Conservation (phyloP, 2,329 filamentous ascomycete genomes). For the Aspergillus sp. region DNA sequence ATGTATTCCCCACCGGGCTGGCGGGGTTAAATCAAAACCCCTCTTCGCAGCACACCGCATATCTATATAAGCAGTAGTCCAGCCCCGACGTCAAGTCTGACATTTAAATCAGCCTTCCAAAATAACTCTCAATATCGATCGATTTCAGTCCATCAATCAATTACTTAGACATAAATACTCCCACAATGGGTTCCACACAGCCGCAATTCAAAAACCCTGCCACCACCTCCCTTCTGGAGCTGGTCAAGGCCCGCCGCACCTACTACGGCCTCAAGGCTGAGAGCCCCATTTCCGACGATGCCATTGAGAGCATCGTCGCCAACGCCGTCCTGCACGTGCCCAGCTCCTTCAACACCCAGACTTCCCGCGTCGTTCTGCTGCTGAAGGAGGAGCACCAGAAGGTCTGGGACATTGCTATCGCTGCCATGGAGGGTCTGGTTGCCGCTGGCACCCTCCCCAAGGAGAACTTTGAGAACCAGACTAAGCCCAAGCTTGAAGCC, state of each 20-base stretch:
- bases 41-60: too few species aligned
- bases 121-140: slow-evolving; percentile 3
- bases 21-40: too few species aligned
- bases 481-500: slow-evolving; percentile 48
- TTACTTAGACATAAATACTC: too few species aligned
- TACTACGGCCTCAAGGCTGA: slow-evolving; percentile 35
- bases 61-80: background rate
- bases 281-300: slow-evolving; percentile 35
- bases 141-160: slow-evolving; percentile 16
- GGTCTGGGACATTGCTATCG: slow-evolving; percentile 77
- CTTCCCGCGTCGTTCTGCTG: slow-evolving; percentile 74
- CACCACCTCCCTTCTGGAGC: slow-evolving; percentile 32
- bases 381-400: slow-evolving; percentile 81
- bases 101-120: background rate
- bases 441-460: slow-evolving; percentile 55
- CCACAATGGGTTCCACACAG: slow-evolving; percentile 41
- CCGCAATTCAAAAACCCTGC: slow-evolving; percentile 36
- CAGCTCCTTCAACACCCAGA: slow-evolving; percentile 84
- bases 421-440: slow-evolving; percentile 54
- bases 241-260: slow-evolving; percentile 35
- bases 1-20: background rate
- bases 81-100: background rate
- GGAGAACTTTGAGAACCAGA: slow-evolving; percentile 50
- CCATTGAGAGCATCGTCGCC: slow-evolving; percentile 33
- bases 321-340: slow-evolving; percentile 67